Evolutionary conservation across 805 yeast genomes (phyloP).

Genomic region (Yamadazyma philogaea): DNA sequence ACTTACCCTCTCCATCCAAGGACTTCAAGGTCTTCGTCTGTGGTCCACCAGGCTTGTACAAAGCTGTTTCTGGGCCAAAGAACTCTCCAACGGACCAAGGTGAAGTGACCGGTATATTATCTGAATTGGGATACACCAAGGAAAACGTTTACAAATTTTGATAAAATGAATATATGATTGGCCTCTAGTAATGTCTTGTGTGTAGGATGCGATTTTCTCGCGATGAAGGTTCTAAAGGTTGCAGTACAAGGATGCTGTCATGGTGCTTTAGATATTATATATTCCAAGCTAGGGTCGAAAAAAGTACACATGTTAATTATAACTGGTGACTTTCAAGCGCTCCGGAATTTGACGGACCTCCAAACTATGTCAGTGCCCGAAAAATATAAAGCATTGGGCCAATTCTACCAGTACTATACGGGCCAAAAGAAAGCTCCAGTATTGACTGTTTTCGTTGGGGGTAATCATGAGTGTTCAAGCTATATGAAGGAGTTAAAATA

Average conservation of each 20-base stretch:
- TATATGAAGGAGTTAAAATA: conserved; percentile 66
- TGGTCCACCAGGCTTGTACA: conserved; percentile 92
- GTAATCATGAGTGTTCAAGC: conserved; percentile 90
- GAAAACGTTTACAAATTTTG: conserved; percentile 88
- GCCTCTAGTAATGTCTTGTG: neutral
- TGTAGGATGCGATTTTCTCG: neutral
- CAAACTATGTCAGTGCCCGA: conserved; percentile 71
- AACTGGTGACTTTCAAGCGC: conserved; percentile 90
- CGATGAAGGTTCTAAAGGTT: conserved; percentile 27
- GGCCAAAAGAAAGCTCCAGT: conserved; percentile 66
- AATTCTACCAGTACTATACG: conserved; percentile 68
- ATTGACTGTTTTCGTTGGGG: conserved; percentile 82
- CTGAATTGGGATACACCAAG: conserved; percentile 83
- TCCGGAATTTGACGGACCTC: conserved; percentile 63
- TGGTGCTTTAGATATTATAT: conserved; percentile 67
- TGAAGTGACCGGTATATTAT: conserved; percentile 82
- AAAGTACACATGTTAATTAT: conserved; percentile 52
- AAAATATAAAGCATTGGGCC: conserved; percentile 74
- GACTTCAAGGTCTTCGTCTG: conserved; percentile 76
- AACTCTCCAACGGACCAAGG: conserved; percentile 90
- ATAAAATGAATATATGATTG: neutral
- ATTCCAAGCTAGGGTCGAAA: conserved; percentile 23
- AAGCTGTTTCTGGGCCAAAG: conserved; percentile 84
- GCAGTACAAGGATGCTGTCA: conserved; percentile 92
- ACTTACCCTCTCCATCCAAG: conserved; percentile 58